Conservation (phyloP, 1,139 yeast species). For the Nadsonia starkeyi-henricii region DNA sequence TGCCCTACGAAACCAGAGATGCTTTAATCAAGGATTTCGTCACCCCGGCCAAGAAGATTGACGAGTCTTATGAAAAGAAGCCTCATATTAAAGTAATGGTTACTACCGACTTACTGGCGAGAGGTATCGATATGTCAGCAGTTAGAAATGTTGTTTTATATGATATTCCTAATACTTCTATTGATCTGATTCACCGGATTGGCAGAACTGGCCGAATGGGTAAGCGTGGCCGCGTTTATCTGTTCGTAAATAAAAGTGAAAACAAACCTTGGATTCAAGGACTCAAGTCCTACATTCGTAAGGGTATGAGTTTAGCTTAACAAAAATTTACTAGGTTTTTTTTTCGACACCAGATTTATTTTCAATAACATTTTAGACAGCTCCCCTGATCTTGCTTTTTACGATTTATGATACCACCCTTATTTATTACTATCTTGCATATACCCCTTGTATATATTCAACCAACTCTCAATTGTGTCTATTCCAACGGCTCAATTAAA, state of each 20-base stretch:
- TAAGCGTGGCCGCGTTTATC: conserved; percentile 73
- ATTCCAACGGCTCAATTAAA: too few relatives aligned
- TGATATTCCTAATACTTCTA: conserved; percentile 75
- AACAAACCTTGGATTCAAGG: conserved; percentile 58
- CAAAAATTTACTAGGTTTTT: neutral
- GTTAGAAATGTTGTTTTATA: conserved; percentile 70
- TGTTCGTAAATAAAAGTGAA: conserved; percentile 55
- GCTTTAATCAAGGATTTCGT: conserved; percentile 47
- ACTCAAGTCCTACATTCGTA: neutral
- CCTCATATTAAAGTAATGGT: conserved; percentile 44
- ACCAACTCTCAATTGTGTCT: too few relatives aligned
- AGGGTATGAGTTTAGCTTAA: neutral
- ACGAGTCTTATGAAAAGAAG: conserved; percentile 10
- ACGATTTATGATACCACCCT: neutral
- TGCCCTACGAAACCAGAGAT: conserved; percentile 43
- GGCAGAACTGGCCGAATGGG: conserved; percentile 94
- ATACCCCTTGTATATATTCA: neutral
- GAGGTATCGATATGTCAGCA: conserved; percentile 80
- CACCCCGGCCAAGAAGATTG: conserved; percentile 36
- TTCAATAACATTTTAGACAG: neutral
- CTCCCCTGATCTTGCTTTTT: neutral
- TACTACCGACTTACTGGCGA: conserved; percentile 80
- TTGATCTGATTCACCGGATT: conserved; percentile 78
- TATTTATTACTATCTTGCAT: neutral
- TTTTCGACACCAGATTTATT: neutral